Conservation (phyloP, 2,329 filamentous ascomycete genomes). For the Pseudogymnoascus sp. region DNA sequence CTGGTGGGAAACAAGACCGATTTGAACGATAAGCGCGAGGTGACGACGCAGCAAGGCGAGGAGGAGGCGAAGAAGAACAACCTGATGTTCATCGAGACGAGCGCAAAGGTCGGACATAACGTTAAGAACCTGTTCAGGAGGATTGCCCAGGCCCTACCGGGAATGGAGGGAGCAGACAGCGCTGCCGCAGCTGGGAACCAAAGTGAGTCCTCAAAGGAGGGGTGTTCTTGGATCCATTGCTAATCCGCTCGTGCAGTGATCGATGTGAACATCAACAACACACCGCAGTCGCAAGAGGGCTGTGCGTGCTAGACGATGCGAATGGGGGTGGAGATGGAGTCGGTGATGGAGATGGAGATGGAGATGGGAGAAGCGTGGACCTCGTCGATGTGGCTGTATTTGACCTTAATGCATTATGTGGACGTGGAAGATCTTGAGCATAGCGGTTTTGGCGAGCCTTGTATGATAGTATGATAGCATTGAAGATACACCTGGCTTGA, state of each 20-base stretch:
- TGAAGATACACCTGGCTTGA: slow-evolving; percentile 16
- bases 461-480: slow-evolving; percentile 23
- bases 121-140: slow-evolving; percentile 96
- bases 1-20: slow-evolving; percentile 99
- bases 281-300: slow-evolving; percentile 62
- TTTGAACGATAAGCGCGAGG: slow-evolving; percentile 94
- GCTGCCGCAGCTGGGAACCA: slow-evolving; percentile 64
- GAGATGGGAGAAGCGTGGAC: neutral
- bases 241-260: slow-evolving; percentile 58
- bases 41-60: slow-evolving; percentile 91
- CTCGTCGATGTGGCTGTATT: slow-evolving; percentile 17
- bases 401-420: slow-evolving; percentile 11
- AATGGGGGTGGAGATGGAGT: neutral
- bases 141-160: slow-evolving; percentile 94
- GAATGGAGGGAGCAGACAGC: slow-evolving; percentile 88
- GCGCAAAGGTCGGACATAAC: slow-evolving; percentile 94
- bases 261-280: slow-evolving; percentile 77
- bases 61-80: slow-evolving; percentile 98
- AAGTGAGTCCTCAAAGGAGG: slow-evolving; percentile 50
- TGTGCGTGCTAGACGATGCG: slow-evolving; percentile 57
- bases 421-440: slow-evolving; percentile 25
- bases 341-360: neutral
- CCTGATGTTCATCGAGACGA: slow-evolving; percentile 98
- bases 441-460: slow-evolving; percentile 26
- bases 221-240: neutral